Percentiles rank a stretch among this genome's conserved stretches.
Evolutionary conservation across 2,329 filamentous ascomycete species (phyloP).

Genomic region (Zymoseptoria passerinii): DNA sequence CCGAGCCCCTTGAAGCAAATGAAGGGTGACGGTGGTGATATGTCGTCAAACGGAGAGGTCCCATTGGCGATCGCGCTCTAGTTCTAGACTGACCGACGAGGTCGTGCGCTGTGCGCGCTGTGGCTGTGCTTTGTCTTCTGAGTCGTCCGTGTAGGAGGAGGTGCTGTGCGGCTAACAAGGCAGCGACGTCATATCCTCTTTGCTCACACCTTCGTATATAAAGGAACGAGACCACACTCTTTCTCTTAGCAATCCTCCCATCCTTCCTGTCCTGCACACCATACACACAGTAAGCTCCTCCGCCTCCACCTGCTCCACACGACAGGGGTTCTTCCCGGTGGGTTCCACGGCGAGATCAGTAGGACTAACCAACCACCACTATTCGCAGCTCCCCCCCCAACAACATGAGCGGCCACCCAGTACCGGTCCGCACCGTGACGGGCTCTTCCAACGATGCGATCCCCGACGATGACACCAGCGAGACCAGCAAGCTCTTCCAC

Average conservation of each 20-base stretch:
- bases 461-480: conserved; percentile 42
- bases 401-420: conserved; percentile 6
- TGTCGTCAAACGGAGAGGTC: background rate
- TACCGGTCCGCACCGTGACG: conserved; percentile 25
- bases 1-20: background rate
- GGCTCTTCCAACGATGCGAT: conserved; percentile 39
- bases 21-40: background rate
- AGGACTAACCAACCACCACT: background rate
- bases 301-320: background rate
- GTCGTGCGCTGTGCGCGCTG: background rate
- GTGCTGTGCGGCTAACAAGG: no score
- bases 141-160: background rate
- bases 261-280: no score
- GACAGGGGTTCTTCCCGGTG: background rate
- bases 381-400: background rate
- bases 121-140: background rate
- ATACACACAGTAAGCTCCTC: background rate
- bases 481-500: conserved; percentile 56
- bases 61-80: background rate
- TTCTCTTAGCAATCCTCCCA: background rate
- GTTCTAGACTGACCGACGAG: no score
- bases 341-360: background rate
- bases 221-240: background rate
- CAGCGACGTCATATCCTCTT: no score
- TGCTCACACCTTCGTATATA: no score